Evolutionary conservation across 2,329 filamentous ascomycete genomes (phyloP).

Genomic region (Clarireedia monteithiana): DNA sequence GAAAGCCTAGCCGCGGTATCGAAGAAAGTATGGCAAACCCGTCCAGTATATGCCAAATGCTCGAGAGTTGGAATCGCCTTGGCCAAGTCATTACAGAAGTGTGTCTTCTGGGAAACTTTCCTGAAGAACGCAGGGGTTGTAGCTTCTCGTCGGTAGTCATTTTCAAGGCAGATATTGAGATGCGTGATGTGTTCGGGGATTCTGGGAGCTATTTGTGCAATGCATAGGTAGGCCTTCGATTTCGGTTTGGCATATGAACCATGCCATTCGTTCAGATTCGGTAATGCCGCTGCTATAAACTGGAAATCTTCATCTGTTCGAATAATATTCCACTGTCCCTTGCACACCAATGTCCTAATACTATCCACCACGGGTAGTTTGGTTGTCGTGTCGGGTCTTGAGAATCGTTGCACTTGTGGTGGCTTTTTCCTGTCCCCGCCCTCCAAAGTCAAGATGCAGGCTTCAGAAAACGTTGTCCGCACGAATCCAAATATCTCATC

Average conservation of each 20-base stretch:
- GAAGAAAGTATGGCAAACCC: constrained; percentile 64
- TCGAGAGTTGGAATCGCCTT: constrained; percentile 53
- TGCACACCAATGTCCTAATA: constrained; percentile 61
- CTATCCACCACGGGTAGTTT: constrained; percentile 32
- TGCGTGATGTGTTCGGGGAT: constrained; percentile 52
- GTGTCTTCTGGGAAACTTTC: constrained; percentile 48
- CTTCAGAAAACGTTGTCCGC: constrained; percentile 44
- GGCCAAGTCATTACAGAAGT: constrained; percentile 60
- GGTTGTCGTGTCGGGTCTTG: constrained; percentile 1
- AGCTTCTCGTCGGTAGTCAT: constrained; percentile 60
- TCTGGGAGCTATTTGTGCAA: constrained; percentile 53
- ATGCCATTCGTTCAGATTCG: constrained; percentile 51
- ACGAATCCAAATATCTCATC: constrained; percentile 63
- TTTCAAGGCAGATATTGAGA: constrained; percentile 62
- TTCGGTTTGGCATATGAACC: constrained; percentile 59
- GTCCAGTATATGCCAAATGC: constrained; percentile 64
- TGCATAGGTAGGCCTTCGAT: constrained; percentile 63
- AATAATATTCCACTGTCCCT: constrained; percentile 72
- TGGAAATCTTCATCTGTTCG: constrained; percentile 55
- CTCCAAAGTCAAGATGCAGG: constrained; percentile 62
- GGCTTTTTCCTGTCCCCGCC: constrained; percentile 72
- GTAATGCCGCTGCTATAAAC: constrained; percentile 53
- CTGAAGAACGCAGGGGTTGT: constrained; percentile 52
- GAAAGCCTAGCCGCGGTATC: constrained; percentile 44
- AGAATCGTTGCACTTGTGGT: constrained; percentile 55